Evolutionary conservation across 2,329 filamentous ascomycete genomes (phyloP), one percentile per base, ranked within the genome.

Genomic region (Talaromyces funiculosus): DNA sequence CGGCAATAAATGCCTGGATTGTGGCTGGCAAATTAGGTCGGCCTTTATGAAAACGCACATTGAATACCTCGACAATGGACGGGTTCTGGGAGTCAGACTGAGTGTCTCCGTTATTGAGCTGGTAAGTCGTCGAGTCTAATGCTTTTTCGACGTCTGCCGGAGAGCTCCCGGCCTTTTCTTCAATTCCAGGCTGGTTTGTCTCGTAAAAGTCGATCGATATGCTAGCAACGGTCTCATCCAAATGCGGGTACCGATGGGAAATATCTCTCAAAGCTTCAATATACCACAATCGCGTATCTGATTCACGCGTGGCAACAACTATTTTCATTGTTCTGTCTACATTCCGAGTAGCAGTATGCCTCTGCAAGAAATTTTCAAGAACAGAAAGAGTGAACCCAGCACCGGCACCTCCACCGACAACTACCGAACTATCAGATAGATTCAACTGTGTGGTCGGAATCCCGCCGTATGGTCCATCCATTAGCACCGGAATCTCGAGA

Each of bases 381-480:
- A 70, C 4, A 85, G 70, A 0, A 78, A 75, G 0, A 86, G 67
- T 1, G 78, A 77, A 68, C 81, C 82, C 82, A 2, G 79, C 81
- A 1, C 84, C 84, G 0, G 84, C 81, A 0, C 84, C 84, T 9
- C 84, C 83, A 0, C 80, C 80, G 3, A 86, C 69, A 16, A 85
- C 68, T 0, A 86, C 67, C 0, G 73, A 68, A 7, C 70, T 71
- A 53, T 83, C 77, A 55, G 77, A 79, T 0, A 68, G 64, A 14
- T 33, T 35, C 10, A 78, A 67, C 49, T 76, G 75, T 4, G 68
- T 64, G 2, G 66, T 66, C 1, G 75, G 69, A 18, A 83, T 61
- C 0, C 83, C 84, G 0, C 84, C 83, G 60, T 86, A 86, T 0
- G 84, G 84, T 0, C 84, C 84, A 42, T 86, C 84, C 0, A 86